A percentile compares a stretch with the other conserved stretches of the same genome.
phyloP scores from a whole-genome alignment of 1,284 basidiomycete genomes.

The Ganoderma lingzhi region DNA sequence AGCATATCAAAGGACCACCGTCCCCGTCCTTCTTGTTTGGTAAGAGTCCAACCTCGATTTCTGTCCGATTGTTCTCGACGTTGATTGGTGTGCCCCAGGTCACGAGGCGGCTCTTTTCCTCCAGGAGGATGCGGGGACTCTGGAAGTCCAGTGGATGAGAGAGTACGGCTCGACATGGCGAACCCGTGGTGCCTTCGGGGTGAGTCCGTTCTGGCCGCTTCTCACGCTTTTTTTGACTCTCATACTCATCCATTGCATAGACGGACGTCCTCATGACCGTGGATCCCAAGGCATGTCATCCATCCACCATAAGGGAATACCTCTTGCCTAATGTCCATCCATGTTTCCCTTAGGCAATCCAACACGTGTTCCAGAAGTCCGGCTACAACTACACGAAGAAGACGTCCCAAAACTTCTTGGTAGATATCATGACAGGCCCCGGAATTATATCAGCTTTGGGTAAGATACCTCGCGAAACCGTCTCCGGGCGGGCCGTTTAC shows the following conservation, averaged over 20 bases:
- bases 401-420: constrained; percentile 21
- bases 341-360: constrained; percentile 30
- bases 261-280: constrained; percentile 25
- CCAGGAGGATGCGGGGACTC: constrained; percentile 32
- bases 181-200: constrained; percentile 27
- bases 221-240: neutral
- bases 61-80: too few species aligned
- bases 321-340: too few species aligned
- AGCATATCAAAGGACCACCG: constrained; percentile 7
- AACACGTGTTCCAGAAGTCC: constrained; percentile 40
- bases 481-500: neutral
- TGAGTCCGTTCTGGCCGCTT: constrained; percentile 9
- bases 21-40: constrained; percentile 8
- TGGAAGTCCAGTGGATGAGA: constrained; percentile 34
- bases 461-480: constrained; percentile 2
- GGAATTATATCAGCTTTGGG: constrained; percentile 32
- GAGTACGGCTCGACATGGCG: constrained; percentile 37
- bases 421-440: constrained; percentile 28
- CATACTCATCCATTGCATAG: neutral
- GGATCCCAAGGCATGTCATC: constrained; percentile 22
- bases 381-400: constrained; percentile 38
- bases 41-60: neutral
- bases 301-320: neutral
- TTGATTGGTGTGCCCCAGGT: constrained; percentile 19
- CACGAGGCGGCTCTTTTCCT: constrained; percentile 28